phyloP scores from a whole-genome alignment of 805 yeast genomes.

The Candida chilensis region DNA sequence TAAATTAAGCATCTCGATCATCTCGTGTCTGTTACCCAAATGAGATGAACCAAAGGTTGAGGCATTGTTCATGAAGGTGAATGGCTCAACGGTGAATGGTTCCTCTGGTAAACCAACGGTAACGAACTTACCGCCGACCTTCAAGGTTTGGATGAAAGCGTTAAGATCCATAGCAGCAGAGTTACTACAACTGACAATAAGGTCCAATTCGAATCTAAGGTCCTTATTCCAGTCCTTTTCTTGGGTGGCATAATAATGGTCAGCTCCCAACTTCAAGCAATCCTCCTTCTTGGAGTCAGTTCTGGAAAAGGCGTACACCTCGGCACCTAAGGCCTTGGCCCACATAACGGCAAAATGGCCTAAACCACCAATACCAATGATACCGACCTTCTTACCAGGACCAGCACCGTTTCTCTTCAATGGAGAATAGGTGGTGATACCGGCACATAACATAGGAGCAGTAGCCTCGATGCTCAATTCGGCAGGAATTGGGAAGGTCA shows the following conservation, averaged over 20 bases:
- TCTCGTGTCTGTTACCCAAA: constrained; percentile 56
- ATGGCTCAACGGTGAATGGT: constrained; percentile 29
- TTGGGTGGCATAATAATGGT: constrained; percentile 6
- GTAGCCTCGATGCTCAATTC: constrained; percentile 8
- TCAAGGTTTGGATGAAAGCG: constrained; percentile 38
- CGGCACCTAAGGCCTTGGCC: constrained; percentile 15
- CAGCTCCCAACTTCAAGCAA: constrained; percentile 21
- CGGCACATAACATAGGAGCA: constrained; percentile 12
- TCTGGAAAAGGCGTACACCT: constrained; percentile 14
- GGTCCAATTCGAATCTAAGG: constrained; percentile 27
- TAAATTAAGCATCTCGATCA: constrained; percentile 54
- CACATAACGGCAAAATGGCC: constrained; percentile 16
- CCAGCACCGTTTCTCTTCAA: constrained; percentile 9
- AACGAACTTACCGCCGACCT: constrained; percentile 48
- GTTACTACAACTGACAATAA: constrained; percentile 45
- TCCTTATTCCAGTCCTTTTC: constrained; percentile 19
- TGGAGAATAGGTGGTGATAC: constrained; percentile 12
- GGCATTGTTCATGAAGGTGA: constrained; percentile 21
- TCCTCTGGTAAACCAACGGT: constrained; percentile 63
- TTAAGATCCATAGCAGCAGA: constrained; percentile 40
- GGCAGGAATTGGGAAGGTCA: constrained; percentile 22
- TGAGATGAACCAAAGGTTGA: constrained; percentile 40
- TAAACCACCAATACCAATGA: constrained; percentile 16
- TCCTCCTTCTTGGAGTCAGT: constrained; percentile 16
- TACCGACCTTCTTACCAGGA: constrained; percentile 11